Conservation (phyloP, 2,329 filamentous ascomycete genomes). For the Sarocladium strictum region DNA sequence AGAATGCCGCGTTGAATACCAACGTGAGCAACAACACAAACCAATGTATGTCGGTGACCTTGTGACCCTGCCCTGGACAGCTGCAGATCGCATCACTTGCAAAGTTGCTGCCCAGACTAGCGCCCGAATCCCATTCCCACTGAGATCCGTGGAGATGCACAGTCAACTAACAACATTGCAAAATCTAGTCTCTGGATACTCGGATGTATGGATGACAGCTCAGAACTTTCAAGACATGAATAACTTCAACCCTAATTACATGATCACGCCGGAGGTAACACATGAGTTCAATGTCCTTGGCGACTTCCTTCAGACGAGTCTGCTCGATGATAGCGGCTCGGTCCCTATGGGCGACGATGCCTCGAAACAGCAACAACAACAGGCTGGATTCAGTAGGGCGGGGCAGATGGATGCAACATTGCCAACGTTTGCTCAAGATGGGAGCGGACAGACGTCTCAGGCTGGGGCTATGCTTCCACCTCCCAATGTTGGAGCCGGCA, state of each 20-base stretch:
- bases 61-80: not conserved
- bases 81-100: not conserved
- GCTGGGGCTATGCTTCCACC: constrained; percentile 42
- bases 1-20: constrained; percentile 50
- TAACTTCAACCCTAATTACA: constrained; percentile 86
- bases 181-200: constrained; percentile 65
- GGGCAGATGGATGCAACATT: constrained; percentile 28
- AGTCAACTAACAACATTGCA: not conserved
- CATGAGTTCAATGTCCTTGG: constrained; percentile 96
- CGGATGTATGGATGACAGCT: constrained; percentile 69
- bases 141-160: not conserved
- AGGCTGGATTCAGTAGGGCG: constrained; percentile 33
- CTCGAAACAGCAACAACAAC: constrained; percentile 55
- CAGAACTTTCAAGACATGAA: constrained; percentile 93
- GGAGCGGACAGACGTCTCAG: constrained; percentile 16
- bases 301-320: constrained; percentile 88
- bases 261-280: constrained; percentile 87
- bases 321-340: constrained; percentile 71
- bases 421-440: constrained; percentile 1
- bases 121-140: not conserved
- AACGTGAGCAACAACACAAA: constrained; percentile 53
- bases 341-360: constrained; percentile 35
- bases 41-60: constrained; percentile 59
- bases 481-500: constrained; percentile 37
- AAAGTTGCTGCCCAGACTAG: not conserved